Percentiles rank a stretch among this genome's conserved stretches.
Conservation (phyloP, 352 stramenopile species). For the Phytophthora lateralis region DNA sequence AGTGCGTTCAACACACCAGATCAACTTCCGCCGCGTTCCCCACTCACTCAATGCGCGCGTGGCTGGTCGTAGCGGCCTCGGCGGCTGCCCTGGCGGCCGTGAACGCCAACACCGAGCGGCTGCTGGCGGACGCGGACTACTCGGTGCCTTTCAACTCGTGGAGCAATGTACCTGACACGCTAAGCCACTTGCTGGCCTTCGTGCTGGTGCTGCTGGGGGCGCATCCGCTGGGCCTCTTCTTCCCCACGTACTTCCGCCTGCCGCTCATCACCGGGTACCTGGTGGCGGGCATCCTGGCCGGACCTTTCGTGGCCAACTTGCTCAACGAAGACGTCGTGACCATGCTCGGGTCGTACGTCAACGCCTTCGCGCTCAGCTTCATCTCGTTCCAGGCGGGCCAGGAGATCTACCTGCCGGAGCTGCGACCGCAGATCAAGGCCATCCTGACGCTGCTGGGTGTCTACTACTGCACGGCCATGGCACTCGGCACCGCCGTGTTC, state of each 20-base stretch:
- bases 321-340: slow-evolving; percentile 45
- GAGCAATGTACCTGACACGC: slow-evolving; percentile 43
- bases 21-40: neutral
- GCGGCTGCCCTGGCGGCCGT: slow-evolving; percentile 5
- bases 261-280: slow-evolving; percentile 72
- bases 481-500: slow-evolving; percentile 47
- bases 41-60: neutral
- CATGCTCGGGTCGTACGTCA: slow-evolving; percentile 58
- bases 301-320: slow-evolving; percentile 60
- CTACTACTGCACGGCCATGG: slow-evolving; percentile 58
- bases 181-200: slow-evolving; percentile 53
- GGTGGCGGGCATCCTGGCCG: slow-evolving; percentile 54
- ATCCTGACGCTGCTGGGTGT: slow-evolving; percentile 49
- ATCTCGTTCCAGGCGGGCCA: slow-evolving; percentile 75
- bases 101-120: neutral
- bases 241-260: slow-evolving; percentile 53
- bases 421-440: slow-evolving; percentile 60
- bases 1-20: neutral
- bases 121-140: slow-evolving; percentile 6
- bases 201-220: slow-evolving; percentile 57
- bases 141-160: slow-evolving; percentile 9
- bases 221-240: slow-evolving; percentile 58
- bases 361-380: slow-evolving; percentile 65
- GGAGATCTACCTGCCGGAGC: slow-evolving; percentile 67
- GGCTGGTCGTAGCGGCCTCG: slow-evolving; percentile 6